phyloP scores from a whole-genome alignment of 163 green algal genomes.

The Scenedesmus sp. region DNA sequence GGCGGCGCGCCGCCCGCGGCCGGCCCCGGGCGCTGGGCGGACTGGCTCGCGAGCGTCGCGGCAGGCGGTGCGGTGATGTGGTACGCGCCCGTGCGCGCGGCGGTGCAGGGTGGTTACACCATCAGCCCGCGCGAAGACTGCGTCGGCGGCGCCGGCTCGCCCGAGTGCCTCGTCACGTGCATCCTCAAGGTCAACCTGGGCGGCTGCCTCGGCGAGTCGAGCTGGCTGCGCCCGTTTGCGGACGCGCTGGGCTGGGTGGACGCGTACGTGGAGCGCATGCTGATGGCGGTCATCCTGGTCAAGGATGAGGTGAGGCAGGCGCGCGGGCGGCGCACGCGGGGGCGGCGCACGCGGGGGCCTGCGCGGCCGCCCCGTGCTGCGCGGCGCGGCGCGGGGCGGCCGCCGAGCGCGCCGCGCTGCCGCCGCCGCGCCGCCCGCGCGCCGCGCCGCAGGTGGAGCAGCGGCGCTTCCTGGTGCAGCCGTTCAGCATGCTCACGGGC shows the following conservation, averaged over 20 bases:
- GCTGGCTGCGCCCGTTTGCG: slow-evolving; percentile 50
- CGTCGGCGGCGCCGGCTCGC: slow-evolving; percentile 40
- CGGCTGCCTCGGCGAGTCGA: slow-evolving; percentile 49
- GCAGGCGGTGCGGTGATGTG: slow-evolving; percentile 5
- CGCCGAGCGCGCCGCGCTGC: not conserved
- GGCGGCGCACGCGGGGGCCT: too few relatives aligned
- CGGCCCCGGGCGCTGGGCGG: not conserved
- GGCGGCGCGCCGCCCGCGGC: not conserved
- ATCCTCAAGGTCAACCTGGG: slow-evolving; percentile 70
- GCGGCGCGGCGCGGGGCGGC: not conserved
- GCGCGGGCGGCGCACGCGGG: not conserved
- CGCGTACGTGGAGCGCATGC: slow-evolving; percentile 66
- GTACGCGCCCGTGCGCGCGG: slow-evolving; percentile 42
- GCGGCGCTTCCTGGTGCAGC: slow-evolving; percentile 59
- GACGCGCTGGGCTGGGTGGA: slow-evolving; percentile 59
- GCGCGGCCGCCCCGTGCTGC: too few relatives aligned
- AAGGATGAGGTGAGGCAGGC: slow-evolving; percentile 44
- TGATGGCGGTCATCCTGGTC: slow-evolving; percentile 65
- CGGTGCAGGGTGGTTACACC: slow-evolving; percentile 60
- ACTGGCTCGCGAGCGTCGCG: not conserved
- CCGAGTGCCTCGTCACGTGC: slow-evolving; percentile 64
- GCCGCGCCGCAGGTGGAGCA: slow-evolving; percentile 55
- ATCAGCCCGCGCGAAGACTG: slow-evolving; percentile 55
- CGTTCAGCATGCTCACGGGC: slow-evolving; percentile 51
- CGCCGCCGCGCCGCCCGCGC: not conserved